phyloP scores from a whole-genome alignment of 2,329 filamentous ascomycete genomes.

The Mycosphaerelloides madeirae region DNA sequence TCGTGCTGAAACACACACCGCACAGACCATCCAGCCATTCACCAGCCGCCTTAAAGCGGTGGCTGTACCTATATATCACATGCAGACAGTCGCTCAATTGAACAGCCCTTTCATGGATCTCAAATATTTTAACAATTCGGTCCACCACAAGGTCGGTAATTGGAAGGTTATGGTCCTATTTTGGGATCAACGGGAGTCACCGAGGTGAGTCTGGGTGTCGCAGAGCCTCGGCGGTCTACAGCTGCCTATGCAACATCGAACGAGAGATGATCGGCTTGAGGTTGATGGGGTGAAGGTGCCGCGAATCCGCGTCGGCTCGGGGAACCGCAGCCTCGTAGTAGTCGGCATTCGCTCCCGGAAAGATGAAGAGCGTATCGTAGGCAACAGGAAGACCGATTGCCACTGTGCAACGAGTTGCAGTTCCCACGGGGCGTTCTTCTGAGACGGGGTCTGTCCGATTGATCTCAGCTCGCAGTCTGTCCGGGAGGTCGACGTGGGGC shows the following conservation, averaged over 20 bases:
- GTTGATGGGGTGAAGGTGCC: neutral
- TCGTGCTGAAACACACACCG: constrained; percentile 6
- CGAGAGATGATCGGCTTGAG: constrained; percentile 5
- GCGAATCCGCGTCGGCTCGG: neutral
- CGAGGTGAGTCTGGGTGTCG: constrained; percentile 6
- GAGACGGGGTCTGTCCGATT: neutral
- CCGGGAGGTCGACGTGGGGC: constrained; percentile 14
- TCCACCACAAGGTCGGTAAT: constrained; percentile 15
- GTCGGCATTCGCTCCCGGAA: neutral
- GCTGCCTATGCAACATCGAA: constrained; percentile 7
- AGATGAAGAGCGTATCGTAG: constrained; percentile 13
- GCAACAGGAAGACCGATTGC: constrained; percentile 1
- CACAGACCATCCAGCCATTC: too few species aligned
- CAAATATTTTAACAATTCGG: too few species aligned
- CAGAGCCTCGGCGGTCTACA: constrained; percentile 10
- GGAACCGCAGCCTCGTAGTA: neutral
- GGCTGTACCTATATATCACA: too few species aligned
- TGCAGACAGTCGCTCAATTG: too few species aligned
- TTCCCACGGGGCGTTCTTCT: neutral
- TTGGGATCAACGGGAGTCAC: constrained; percentile 16
- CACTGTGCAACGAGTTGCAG: neutral
- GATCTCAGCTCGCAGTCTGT: constrained; percentile 8
- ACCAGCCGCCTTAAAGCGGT: too few species aligned
- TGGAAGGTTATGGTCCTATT: constrained; percentile 12
- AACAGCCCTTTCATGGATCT: too few species aligned